Evolutionary conservation across 371 early-diverging fungal genomes (phyloP), one percentile per base, ranked within the genome.

Genomic region (Mortierella sp.): DNA sequence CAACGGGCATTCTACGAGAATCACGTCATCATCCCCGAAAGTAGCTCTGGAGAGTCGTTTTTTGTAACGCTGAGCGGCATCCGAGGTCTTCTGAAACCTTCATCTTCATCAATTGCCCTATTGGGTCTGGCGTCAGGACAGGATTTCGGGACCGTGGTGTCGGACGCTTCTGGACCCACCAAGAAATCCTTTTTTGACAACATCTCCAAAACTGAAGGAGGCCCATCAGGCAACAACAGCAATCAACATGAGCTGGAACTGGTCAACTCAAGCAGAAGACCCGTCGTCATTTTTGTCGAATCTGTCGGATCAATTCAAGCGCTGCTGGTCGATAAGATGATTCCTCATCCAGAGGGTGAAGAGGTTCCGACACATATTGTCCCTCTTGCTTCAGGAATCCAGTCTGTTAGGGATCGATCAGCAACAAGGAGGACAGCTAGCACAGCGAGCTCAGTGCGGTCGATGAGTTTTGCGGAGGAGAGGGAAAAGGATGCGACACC

Each of bases 1-100:
- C 65, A 74, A 42, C 72, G 86, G 34, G 72, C 80, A 16, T 68
- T 31, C 2, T 85, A 70, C 52, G 86, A 85, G 34, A 80, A 85
- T 54, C 86, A 85, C 77, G 82, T 81, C 72, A 82, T 85, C 52
- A 85, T 77, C 55, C 80, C 80, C 42, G 81, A 82, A 42, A 72
- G 80, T n/a, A 75, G 72, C 26, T 70, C 63, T n/a, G 77, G 80
- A 19, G 86, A 82, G 16, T 85, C 79, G 13, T 76, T 77, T 19
- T 81, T 85, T 73, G 80, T 81, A 24, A 82, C 86, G 10, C 72
- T 85, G n/a, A 85, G 86, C 19, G 86, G 86, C 16, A 77, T 85
- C 65, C 82, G 75, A 16, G 83, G 83, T 13, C 21, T 79, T n/a
- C 73, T 85, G 19, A 70, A 65, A 21, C 82, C 86, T 11, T 60